Conservation (phyloP, 306 rosid species). For the Astragalus glycyphyllos region DNA sequence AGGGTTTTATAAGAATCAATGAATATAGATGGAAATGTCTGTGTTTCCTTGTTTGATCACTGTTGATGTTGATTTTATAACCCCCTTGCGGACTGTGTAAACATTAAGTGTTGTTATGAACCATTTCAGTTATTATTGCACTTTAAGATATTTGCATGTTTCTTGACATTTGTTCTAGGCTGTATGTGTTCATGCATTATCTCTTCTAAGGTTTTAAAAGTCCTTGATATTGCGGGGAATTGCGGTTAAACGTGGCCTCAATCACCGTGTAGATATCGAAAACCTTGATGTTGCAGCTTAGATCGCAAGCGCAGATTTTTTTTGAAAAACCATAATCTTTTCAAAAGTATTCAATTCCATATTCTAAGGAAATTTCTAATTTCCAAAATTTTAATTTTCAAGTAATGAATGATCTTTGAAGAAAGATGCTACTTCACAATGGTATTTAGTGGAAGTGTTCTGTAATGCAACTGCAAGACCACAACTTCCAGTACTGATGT, state of each 20-base stretch:
- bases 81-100: neutral
- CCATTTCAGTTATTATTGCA: neutral
- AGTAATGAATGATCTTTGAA: slow-evolving; percentile 17
- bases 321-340: neutral
- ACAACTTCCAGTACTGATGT: neutral
- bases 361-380: neutral
- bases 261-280: too few relatives aligned
- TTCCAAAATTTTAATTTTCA: slow-evolving; percentile 7
- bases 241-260: too few relatives aligned
- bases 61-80: slow-evolving; percentile 9
- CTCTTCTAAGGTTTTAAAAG: neutral
- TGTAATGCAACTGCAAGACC: neutral
- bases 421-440: slow-evolving; percentile 23
- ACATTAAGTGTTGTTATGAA: slow-evolving; percentile 1
- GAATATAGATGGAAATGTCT: neutral
- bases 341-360: slow-evolving; percentile 9
- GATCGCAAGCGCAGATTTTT: too few relatives aligned
- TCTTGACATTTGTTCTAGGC: slow-evolving; percentile 16
- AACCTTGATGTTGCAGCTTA: too few relatives aligned
- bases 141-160: neutral
- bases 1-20: neutral
- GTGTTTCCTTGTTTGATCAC: slow-evolving; percentile 16
- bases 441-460: slow-evolving; percentile 1
- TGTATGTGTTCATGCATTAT: neutral
- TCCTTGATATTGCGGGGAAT: too few relatives aligned